A percentile compares a stretch with the other conserved stretches of the same genome.
Evolutionary conservation across 2,329 filamentous ascomycete species (phyloP).

Genomic region (Colletotrichum phormii): DNA sequence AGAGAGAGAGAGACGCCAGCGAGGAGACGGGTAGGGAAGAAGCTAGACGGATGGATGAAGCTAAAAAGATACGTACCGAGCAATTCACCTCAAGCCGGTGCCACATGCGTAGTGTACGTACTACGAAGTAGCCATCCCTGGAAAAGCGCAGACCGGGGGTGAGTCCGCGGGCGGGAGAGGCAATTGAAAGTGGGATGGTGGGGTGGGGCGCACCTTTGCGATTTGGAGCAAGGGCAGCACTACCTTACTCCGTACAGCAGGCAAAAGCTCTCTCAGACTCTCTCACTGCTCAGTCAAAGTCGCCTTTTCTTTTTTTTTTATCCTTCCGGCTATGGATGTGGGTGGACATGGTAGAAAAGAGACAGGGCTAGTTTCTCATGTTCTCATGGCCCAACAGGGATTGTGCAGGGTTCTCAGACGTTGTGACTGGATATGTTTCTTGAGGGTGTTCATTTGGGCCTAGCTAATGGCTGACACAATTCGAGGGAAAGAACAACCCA

Average conservation of each 20-base stretch:
- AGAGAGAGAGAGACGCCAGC: neutral
- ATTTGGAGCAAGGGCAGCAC: neutral
- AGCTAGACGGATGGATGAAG: constrained; percentile 3
- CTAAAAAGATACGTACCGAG: neutral
- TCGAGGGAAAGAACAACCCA: neutral
- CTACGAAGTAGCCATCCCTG: constrained; percentile 14
- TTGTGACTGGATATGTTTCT: constrained; percentile 35
- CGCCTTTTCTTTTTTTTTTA: neutral
- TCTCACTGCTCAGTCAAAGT: neutral
- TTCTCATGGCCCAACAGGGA: constrained; percentile 34
- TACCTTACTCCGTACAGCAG: no score
- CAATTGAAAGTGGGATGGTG: constrained; percentile 23
- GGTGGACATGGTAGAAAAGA: constrained; percentile 2
- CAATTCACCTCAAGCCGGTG: constrained; percentile 2
- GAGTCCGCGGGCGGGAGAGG: constrained; percentile 29
- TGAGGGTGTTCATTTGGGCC: constrained; percentile 1
- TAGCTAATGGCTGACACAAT: neutral
- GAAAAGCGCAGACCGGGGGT: constrained; percentile 18
- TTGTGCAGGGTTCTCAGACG: constrained; percentile 26
- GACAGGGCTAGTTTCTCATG: constrained; percentile 31
- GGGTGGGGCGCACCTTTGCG: neutral
- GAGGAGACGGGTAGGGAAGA: neutral
- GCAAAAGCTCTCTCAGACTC: neutral
- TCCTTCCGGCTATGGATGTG: constrained; percentile 21
- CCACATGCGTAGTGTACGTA: constrained; percentile 17